Base-by-base conservation (phyloP, 192 early-diverging fungal species). In the Rhizophagus prolifer region DNA sequence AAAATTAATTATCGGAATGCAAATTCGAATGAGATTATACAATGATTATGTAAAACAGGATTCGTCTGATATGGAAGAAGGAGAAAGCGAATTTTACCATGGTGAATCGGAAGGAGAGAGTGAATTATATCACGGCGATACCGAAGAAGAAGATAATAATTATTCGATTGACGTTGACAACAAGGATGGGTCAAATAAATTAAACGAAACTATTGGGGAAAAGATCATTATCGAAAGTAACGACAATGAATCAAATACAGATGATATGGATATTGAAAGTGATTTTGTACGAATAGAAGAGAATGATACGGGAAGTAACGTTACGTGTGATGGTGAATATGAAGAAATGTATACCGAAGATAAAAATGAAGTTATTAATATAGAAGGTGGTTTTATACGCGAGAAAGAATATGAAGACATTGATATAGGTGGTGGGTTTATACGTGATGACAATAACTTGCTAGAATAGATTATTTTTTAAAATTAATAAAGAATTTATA, bases 21-120 rank as follows among this genome's bases (percentile, higher is more conserved):
- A 90, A 36, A 81, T 89, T n/a, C 79, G 83, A 34, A 81, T 84
- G 38, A 75, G 89, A 63, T 72, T 94, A 67, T 68, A 85, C 21
- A 81, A 84, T 46, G 90, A 91, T 62, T 94, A 91, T 67, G 82
- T 82, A 3, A 47, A 80, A 47, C 6, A 65, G 4, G 64, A 66
- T 28, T 36, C 8, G 5, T 54, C 50, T 54, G 50, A 54, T 54
- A 54, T 54, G 50, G 50, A 36, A 38, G 31, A 67, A 34, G 65
- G 30, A 36, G 65, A 67, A 67, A 41, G 19, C n/a, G 26, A 41
- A 50, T 44, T 31, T 16, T 10, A 47, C 3, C 46, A 76, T 30
- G 31, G 26, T 65, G 63, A 47, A 58, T 34, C 36, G 13, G 34
- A 61, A 28, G 54, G 38, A 19, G 76, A 78, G 9, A 54, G 41